Conservation (phyloP, 1,139 yeast species). For the Arxiozyma telluris region DNA sequence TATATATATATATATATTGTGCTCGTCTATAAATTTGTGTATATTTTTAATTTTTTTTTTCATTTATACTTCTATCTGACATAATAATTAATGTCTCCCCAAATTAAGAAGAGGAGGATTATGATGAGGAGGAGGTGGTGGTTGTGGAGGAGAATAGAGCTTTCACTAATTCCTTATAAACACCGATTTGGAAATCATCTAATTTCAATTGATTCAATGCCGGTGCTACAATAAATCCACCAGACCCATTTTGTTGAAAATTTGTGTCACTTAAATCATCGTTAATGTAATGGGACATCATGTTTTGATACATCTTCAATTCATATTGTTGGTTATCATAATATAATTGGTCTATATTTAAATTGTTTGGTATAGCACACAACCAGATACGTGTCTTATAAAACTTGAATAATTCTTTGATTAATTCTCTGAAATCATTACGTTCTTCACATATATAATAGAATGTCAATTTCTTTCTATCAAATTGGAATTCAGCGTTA, state of each 20-base stretch:
- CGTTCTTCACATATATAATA: constrained; percentile 66
- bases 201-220: constrained; percentile 24
- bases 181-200: constrained; percentile 31
- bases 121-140: too few relatives aligned
- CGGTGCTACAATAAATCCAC: constrained; percentile 25
- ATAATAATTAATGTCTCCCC: too few relatives aligned
- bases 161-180: constrained; percentile 31
- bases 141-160: constrained; percentile 14
- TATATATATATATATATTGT: too few relatives aligned
- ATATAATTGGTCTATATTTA: constrained; percentile 26
- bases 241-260: constrained; percentile 10
- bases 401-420: constrained; percentile 82
- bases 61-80: not conserved
- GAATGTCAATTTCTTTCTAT: constrained; percentile 84
- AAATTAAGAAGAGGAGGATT: too few relatives aligned
- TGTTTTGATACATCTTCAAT: constrained; percentile 27
- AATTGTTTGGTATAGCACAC: constrained; percentile 60
- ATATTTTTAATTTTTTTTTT: not conserved
- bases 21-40: not conserved
- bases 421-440: constrained; percentile 86
- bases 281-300: constrained; percentile 26
- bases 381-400: constrained; percentile 97
- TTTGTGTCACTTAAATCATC: constrained; percentile 23
- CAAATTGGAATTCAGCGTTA: constrained; percentile 92
- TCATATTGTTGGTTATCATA: constrained; percentile 26